These are phyloP conservation scores for Pythium guiyangense DNA, from an alignment of 352 stramenopile genomes.

Conservation along the genomic window DNA sequence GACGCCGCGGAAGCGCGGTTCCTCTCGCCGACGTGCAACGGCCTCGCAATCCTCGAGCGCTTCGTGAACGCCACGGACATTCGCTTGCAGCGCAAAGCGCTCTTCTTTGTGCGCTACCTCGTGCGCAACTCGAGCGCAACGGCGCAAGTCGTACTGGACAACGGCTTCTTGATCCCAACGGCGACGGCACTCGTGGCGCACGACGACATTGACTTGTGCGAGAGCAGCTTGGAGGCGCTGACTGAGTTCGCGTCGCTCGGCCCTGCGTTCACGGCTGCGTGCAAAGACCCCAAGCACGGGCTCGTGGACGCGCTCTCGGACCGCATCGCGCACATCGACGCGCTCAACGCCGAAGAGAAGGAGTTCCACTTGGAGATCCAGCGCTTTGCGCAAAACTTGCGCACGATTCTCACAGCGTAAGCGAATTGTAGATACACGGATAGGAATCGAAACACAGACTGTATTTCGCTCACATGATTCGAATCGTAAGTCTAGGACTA, in stretches of 20 bases:
- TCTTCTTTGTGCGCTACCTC: constrained; percentile 83
- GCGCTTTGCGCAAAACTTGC: constrained; percentile 46
- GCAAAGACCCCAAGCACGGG: constrained; percentile 41
- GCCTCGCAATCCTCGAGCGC: constrained; percentile 46
- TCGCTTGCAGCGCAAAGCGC: constrained; percentile 72
- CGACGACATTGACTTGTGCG: constrained; percentile 78
- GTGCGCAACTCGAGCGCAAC: constrained; percentile 56
- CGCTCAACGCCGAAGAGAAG: constrained; percentile 59
- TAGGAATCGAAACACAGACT: too few relatives aligned
- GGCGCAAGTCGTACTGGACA: constrained; percentile 36
- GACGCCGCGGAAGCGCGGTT: constrained; percentile 55
- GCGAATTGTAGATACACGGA: constrained; percentile 1
- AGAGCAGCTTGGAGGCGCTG: constrained; percentile 67
- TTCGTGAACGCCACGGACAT: constrained; percentile 55
- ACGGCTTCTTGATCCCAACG: constrained; percentile 43
- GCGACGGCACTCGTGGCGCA: constrained; percentile 42
- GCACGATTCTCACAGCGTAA: constrained; percentile 27
- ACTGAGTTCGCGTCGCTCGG: constrained; percentile 62
- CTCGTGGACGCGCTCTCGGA: constrained; percentile 43
- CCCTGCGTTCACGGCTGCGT: constrained; percentile 49
- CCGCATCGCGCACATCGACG: constrained; percentile 58
- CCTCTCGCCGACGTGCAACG: constrained; percentile 48
- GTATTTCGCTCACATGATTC: neutral
- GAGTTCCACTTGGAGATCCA: constrained; percentile 66
- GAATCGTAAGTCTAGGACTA: constrained; percentile 8